Conservation (phyloP, 768 basidiomycete genomes). For the Pleurotus salmoneostramineus region DNA sequence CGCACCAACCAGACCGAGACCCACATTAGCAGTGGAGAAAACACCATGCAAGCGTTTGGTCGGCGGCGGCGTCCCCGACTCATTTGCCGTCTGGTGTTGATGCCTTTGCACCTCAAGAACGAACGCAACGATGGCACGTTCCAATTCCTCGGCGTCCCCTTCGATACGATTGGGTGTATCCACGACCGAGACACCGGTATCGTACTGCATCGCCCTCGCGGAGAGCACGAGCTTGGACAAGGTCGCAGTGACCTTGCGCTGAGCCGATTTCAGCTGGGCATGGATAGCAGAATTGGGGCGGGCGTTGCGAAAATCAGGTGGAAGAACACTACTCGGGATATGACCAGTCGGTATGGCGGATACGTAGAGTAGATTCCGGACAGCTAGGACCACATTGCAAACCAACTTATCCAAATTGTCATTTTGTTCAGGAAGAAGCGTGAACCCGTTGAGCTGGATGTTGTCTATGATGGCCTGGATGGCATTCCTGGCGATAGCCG, state of each 20-base stretch:
- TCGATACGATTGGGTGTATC: slow-evolving; percentile 72
- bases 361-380: slow-evolving; percentile 74
- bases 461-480: slow-evolving; percentile 63
- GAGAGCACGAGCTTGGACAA: slow-evolving; percentile 87
- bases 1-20: slow-evolving; percentile 76
- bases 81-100: slow-evolving; percentile 31
- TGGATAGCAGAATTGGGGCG: slow-evolving; percentile 41
- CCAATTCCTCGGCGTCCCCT: slow-evolving; percentile 72
- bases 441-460: slow-evolving; percentile 40
- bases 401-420: slow-evolving; percentile 61
- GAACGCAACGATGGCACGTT: slow-evolving; percentile 65
- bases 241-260: slow-evolving; percentile 84
- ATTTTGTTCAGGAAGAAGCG: slow-evolving; percentile 51
- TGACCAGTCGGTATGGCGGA: slow-evolving; percentile 58
- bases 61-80: slow-evolving; percentile 32
- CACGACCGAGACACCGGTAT: slow-evolving; percentile 57
- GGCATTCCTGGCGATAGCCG: slow-evolving; percentile 50
- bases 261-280: slow-evolving; percentile 71
- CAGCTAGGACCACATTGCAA: slow-evolving; percentile 58
- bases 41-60: slow-evolving; percentile 49
- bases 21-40: slow-evolving; percentile 60
- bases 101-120: slow-evolving; percentile 65
- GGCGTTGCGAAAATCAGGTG: slow-evolving; percentile 42
- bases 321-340: slow-evolving; percentile 52
- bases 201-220: slow-evolving; percentile 85